These are phyloP conservation scores for sorghum (Sorghum bicolor) DNA, from an alignment of 176 grass and related monocot genomes.

Conservation along the genomic window Sorghum_bicolor_NCBIv3 NC_012872.2:13447501-13448000, in stretches of 20 bases:
- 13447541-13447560: background rate
- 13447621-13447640: background rate
- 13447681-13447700: background rate
- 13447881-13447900: background rate
- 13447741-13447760: background rate
- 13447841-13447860: background rate
- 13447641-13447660: background rate
- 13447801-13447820: background rate
- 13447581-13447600: background rate
- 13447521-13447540: background rate
- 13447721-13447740: background rate
- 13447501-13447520: too few relatives aligned
- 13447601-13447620: background rate
- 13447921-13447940: background rate
- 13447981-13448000: background rate
- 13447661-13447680: background rate
- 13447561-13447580: background rate
- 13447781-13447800: slow-evolving; percentile 21
- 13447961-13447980: background rate
- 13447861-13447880: background rate
- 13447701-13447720: background rate
- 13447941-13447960: background rate
- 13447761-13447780: background rate
- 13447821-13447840: background rate
- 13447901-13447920: background rate